A percentile compares a stretch with the other conserved stretches of the same genome.
Conservation (phyloP, 345 rosid genomes). For the Arabis hirsuta region DNA sequence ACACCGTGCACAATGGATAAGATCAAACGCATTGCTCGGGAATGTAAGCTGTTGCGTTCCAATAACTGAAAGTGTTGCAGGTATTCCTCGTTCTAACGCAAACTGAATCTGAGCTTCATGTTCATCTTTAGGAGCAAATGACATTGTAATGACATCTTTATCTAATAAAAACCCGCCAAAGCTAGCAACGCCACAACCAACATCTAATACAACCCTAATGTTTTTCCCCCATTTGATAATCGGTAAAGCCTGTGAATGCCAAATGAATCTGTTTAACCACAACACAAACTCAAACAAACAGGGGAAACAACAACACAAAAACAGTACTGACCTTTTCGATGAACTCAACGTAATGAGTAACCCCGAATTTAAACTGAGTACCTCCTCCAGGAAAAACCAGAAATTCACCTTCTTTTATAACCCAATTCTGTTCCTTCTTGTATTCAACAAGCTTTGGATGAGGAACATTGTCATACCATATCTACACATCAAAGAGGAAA, state of each 20-base stretch:
- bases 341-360: constrained; percentile 63
- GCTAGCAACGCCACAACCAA: constrained; percentile 95
- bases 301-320: neutral
- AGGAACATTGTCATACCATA: constrained; percentile 89
- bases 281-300: constrained; percentile 4
- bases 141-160: constrained; percentile 83
- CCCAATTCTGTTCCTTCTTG: constrained; percentile 97
- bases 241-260: constrained; percentile 62
- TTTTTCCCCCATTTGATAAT: constrained; percentile 70
- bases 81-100: constrained; percentile 91
- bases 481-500: constrained; percentile 44
- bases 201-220: constrained; percentile 77
- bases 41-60: constrained; percentile 78
- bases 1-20: constrained; percentile 95
- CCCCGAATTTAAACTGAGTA: constrained; percentile 90
- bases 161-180: constrained; percentile 86
- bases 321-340: constrained; percentile 58
- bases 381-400: constrained; percentile 94
- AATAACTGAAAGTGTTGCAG: constrained; percentile 86
- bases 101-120: constrained; percentile 99
- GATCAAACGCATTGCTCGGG: constrained; percentile 71
- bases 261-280: too few species aligned
- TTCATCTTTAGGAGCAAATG: constrained; percentile 96
- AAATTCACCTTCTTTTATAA: constrained; percentile 63
- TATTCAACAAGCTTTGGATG: constrained; percentile 94